Base-by-base conservation (phyloP, 352 stramenopile genomes). In the Phytopythium delawarense region DNA sequence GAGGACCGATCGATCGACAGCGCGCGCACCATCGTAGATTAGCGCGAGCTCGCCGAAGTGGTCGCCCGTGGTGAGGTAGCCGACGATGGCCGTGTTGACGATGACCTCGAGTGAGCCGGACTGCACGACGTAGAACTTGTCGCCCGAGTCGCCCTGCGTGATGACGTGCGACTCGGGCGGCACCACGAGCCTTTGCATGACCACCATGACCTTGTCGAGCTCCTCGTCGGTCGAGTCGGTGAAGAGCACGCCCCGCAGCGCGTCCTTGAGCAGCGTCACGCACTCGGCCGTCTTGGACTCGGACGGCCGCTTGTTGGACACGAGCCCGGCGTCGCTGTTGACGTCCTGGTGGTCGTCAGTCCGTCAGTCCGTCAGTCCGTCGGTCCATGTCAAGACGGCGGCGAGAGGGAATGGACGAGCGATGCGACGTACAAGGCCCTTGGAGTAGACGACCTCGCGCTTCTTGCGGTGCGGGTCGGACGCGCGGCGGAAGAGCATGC, bases 101-200 rank as follows among this genome's bases (percentile, higher is more conserved):
- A 86, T 78, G 18, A 88, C 81, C 46, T 92, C 82, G 6, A 89
- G 76, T 11, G 69, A 83, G 7, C 82, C 82, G 5, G 57, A 62
- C 55, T 92, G 79, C 35, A 92, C 67, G 40, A 92, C 81, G 75
- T 98, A 98, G 57, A 99, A 98, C 64, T 94, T 78, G 70, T 98
- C 88, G 48, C 94, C 96, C 0, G 88, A 73, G 61, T 96, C 91
- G 13, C 93, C 91, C 66, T 98, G 92, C 54, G 85, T 92, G 63
- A 98, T 98, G 49, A 98, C 95, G 6, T 85, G 77, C 25, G 98
- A 81, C 35, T 89, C 89, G 0, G 70, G 62, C 2, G 77, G 66
- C 2, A 88, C 71, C 12, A 71, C 63, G 28, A 92, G 66, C 13
- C 76, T 67, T 60, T 91, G 84, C 79, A 97, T 96, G 56, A 94